These are phyloP conservation scores for Pleurotus eryngii DNA, from an alignment of 768 basidiomycete species.

Conservation along the genomic window DNA sequence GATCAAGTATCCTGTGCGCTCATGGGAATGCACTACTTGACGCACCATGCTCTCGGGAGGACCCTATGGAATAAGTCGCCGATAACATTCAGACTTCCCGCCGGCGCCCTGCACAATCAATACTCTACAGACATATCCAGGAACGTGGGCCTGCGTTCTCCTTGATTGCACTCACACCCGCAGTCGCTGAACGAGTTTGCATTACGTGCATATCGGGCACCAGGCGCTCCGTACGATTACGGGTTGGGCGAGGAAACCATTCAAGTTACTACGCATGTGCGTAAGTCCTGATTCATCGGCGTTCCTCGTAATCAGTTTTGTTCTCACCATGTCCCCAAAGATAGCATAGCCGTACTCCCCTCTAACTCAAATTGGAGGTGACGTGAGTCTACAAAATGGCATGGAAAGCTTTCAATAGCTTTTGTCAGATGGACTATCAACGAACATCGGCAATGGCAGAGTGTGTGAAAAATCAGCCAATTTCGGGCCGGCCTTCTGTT, in stretches of 20 bases:
- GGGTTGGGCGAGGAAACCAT: not conserved
- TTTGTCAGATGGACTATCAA: not conserved
- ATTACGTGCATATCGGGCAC: not conserved
- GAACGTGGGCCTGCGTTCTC: not conserved
- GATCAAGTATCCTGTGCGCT: not conserved
- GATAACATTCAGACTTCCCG: constrained; percentile 9
- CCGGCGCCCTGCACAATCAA: constrained; percentile 3
- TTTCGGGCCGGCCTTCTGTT: not conserved
- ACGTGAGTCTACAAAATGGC: constrained; percentile 1
- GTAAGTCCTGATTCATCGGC: not conserved
- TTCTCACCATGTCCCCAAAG: not conserved
- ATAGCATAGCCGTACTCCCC: not conserved
- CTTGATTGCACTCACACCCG: not conserved
- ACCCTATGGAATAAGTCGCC: constrained; percentile 1
- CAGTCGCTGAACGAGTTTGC: not conserved
- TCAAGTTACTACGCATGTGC: not conserved
- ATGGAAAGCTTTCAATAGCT: not conserved
- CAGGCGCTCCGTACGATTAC: not conserved
- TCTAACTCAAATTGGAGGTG: constrained; percentile 7
- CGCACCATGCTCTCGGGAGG: not conserved
- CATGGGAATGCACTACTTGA: not conserved
- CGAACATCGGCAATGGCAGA: not conserved
- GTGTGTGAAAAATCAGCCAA: not conserved
- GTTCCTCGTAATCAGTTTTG: not conserved
- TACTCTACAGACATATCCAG: not conserved